Conservation (phyloP, 2,329 filamentous ascomycete genomes). For the Rhinocladiella mackenziei region DNA sequence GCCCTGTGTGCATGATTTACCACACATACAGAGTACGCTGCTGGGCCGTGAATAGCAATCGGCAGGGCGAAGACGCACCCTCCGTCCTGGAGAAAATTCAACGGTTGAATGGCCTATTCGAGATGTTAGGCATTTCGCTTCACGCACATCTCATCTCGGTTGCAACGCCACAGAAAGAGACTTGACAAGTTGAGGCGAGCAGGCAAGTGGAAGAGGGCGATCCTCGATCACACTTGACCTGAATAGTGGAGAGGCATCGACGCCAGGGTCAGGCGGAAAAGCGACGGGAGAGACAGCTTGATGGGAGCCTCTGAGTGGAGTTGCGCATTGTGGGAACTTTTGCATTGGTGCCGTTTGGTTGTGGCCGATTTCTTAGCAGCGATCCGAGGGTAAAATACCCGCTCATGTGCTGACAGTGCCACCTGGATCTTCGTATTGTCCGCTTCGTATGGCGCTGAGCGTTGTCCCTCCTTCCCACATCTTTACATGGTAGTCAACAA, state of each 20-base stretch:
- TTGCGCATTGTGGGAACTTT: background rate
- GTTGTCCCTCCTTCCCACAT: too few relatives aligned
- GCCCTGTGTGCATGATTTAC: too few relatives aligned
- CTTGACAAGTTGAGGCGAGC: constrained; percentile 17
- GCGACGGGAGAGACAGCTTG: background rate
- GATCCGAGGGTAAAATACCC: too few relatives aligned
- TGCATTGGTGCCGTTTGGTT: background rate
- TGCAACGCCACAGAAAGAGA: constrained; percentile 11
- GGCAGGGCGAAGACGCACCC: too few relatives aligned
- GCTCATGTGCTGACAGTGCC: too few relatives aligned
- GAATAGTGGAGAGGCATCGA: constrained; percentile 1
- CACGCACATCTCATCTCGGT: constrained; percentile 22
- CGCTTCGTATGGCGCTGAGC: too few relatives aligned
- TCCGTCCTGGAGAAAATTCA: background rate
- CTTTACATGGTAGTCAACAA: too few relatives aligned
- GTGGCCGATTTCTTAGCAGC: too few relatives aligned
- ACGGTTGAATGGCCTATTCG: constrained; percentile 10
- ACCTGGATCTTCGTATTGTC: too few relatives aligned
- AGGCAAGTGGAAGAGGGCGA: constrained; percentile 21
- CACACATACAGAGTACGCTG: too few relatives aligned
- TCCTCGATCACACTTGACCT: constrained; percentile 22
- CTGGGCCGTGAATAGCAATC: too few relatives aligned
- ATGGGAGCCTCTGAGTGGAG: background rate
- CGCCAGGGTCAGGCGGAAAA: background rate
- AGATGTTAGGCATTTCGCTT: constrained; percentile 14